Base-by-base conservation (phyloP, 179 eudicot genomes). In the Beta corolliflora region DNA sequence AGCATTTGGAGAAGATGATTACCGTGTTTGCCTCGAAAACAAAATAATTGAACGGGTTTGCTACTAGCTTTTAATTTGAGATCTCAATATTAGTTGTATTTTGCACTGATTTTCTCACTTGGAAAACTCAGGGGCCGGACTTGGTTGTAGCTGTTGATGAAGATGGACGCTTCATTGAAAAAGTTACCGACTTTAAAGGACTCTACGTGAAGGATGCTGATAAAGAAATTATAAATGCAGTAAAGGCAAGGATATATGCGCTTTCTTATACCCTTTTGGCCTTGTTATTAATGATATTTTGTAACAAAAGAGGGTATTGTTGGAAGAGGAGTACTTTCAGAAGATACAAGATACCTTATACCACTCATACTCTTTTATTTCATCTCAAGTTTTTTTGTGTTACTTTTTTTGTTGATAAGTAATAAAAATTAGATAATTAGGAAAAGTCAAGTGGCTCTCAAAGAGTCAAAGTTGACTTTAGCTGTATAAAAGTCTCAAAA, bases 1-100 rank as follows among this genome's bases (percentile, higher is more conserved):
- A 73, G 99, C 99, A 61, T 96, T 96, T 86, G 99, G 99, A 82
- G 97, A 94, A 88, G 98, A 94, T 80, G 99, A 96, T 86, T 94
- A 96, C 80, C 99, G 99, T 80, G 98, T 93, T 84, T 96, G 99
- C 89, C 68, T 90, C 75, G 91, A 87, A 74, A 87, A 94, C 84
- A 85, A 92, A 80, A 89, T 96, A 71, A 94, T 96, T 45, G 86
- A 81, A 70, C 88, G 88, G 98, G 98, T 93, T 16, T 10, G 73
- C 71, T 75, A 55, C 52, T 31, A 7, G 41, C 16, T 50, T 70
- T 66, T 14, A 61, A 53, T 63, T 67, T 54, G 64, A 54, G 56
- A 77, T 23, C 75, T 63, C 75, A 9, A 77, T 63, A 16, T 70
- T 48, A 36, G 50, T 60, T 52, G 46, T 50, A 6, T 70, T 31